Evolutionary conservation across 2,329 filamentous ascomycete species (phyloP).

Genomic region (Aspergillus calidoustus): DNA sequence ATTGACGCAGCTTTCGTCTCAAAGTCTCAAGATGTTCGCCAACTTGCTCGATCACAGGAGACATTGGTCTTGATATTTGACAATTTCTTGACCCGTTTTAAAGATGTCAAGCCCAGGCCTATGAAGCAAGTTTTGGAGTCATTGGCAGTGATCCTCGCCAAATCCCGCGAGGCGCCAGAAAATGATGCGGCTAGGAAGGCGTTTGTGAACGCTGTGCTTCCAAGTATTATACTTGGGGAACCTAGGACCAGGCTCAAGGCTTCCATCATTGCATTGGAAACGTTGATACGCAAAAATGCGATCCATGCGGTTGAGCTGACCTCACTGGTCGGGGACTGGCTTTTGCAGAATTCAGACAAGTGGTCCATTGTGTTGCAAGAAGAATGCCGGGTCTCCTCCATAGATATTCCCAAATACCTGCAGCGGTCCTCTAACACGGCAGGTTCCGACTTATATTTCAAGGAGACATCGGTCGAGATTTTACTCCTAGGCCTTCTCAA

Average conservation of each 20-base stretch:
- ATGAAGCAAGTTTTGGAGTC: conserved; percentile 50
- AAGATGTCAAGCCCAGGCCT: conserved; percentile 49
- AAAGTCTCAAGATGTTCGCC: conserved; percentile 33
- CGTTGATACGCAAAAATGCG: conserved; percentile 43
- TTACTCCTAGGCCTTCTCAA: conserved; percentile 38
- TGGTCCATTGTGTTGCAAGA: conserved; percentile 41
- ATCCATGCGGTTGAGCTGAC: conserved; percentile 39
- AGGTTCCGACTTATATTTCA: conserved; percentile 12
- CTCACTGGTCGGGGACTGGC: conserved; percentile 37
- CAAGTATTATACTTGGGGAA: conserved; percentile 45
- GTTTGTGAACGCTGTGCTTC: conserved; percentile 36
- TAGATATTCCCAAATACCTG: conserved; percentile 28
- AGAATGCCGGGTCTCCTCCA: conserved; percentile 36
- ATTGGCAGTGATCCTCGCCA: conserved; percentile 41
- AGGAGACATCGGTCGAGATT: conserved; percentile 33
- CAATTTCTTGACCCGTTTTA: conserved; percentile 45
- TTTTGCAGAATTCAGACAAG: conserved; percentile 33
- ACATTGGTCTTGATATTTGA: conserved; percentile 49
- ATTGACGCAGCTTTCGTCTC: conserved; percentile 45
- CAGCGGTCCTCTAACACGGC: conserved; percentile 22
- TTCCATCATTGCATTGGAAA: conserved; percentile 42
- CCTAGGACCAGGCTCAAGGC: conserved; percentile 45
- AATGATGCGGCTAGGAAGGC: conserved; percentile 27
- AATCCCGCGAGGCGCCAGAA: conserved; percentile 30
- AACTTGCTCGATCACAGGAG: conserved; percentile 38